Conservation (phyloP, 192 early-diverging fungal genomes). For the Podila verticillata region DNA sequence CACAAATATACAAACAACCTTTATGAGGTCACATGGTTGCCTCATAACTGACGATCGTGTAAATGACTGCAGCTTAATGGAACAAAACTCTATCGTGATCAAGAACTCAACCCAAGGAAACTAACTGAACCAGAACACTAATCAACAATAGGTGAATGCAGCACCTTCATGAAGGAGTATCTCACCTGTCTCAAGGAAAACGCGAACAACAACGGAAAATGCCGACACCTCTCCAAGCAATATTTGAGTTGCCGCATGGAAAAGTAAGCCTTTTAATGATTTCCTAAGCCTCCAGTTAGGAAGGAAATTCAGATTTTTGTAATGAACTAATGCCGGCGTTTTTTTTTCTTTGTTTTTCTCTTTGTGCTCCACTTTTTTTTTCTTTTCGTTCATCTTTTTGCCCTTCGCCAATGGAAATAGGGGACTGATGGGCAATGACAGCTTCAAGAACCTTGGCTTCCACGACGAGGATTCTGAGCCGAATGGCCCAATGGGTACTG, state of each 20-base stretch:
- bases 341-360: conserved; percentile 10
- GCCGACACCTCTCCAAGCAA: conserved; percentile 75
- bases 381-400: conserved; percentile 1
- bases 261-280: conserved; percentile 59
- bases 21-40: too few relatives aligned
- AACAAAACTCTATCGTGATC: too few relatives aligned
- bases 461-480: conserved; percentile 55
- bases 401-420: conserved; percentile 29
- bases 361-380: not conserved
- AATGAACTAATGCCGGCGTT: not conserved
- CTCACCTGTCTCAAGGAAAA: conserved; percentile 79
- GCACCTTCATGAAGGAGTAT: conserved; percentile 80
- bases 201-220: conserved; percentile 75
- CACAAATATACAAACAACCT: not conserved
- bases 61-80: not conserved
- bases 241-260: conserved; percentile 95
- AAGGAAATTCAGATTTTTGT: too few relatives aligned
- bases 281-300: not conserved
- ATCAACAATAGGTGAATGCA: conserved; percentile 75
- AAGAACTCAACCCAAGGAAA: not conserved
- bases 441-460: conserved; percentile 76
- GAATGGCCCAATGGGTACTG: not conserved
- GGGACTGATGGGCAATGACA: conserved; percentile 74
- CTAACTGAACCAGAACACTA: too few relatives aligned
- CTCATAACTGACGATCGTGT: not conserved